Conservation (phyloP, 2,329 filamentous ascomycete species). For the Byssothecium circinans region DNA sequence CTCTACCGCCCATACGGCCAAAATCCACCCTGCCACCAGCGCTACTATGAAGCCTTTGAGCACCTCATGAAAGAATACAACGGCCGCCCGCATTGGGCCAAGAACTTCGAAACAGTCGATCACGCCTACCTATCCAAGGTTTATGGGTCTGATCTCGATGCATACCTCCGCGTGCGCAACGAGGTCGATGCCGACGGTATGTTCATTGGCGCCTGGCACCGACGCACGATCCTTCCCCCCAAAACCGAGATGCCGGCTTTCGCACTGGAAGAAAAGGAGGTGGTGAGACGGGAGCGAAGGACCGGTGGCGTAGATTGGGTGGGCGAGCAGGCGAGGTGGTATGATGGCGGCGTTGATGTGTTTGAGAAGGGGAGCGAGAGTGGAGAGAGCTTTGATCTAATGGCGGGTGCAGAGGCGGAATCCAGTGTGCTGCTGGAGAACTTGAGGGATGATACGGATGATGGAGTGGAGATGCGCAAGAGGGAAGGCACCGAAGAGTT, state of each 20-base stretch:
- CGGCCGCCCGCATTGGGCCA: constrained; percentile 86
- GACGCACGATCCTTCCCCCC: constrained; percentile 52
- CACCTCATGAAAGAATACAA: constrained; percentile 86
- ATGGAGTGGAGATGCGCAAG: constrained; percentile 14
- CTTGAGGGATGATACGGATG: constrained; percentile 23
- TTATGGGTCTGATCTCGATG: constrained; percentile 68
- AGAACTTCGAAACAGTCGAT: constrained; percentile 72
- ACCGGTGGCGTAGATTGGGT: constrained; percentile 44
- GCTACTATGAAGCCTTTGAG: constrained; percentile 89
- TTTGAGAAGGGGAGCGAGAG: constrained; percentile 34
- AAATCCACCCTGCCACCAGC: constrained; percentile 73
- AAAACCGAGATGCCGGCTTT: constrained; percentile 32
- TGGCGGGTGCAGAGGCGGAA: constrained; percentile 50
- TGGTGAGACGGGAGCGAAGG: constrained; percentile 36
- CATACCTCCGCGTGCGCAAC: constrained; percentile 70
- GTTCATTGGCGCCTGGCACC: constrained; percentile 90
- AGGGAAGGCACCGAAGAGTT: constrained; percentile 22
- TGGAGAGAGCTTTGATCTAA: constrained; percentile 49
- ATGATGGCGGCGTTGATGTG: constrained; percentile 36
- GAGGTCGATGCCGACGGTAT: constrained; percentile 78
- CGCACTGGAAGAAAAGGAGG: constrained; percentile 47
- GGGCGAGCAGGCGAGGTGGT: constrained; percentile 43
- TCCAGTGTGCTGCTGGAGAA: constrained; percentile 36
- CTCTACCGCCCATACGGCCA: constrained; percentile 79
- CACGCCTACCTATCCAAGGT: constrained; percentile 64